Evolutionary conservation across 1,284 basidiomycete species (phyloP).

Genomic region (Trichosporon sp.): DNA sequence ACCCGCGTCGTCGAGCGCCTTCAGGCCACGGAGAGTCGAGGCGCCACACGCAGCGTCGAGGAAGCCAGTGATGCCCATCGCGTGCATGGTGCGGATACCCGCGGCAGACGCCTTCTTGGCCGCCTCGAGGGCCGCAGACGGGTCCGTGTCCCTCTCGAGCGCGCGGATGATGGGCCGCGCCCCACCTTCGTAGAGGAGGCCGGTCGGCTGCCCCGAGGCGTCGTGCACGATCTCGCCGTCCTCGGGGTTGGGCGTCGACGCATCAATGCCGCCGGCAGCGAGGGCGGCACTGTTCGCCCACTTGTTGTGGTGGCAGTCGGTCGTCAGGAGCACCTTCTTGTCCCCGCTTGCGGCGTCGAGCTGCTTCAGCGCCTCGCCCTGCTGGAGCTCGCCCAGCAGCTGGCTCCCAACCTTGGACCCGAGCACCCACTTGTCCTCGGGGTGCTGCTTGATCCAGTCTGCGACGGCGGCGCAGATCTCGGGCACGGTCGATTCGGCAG

Average conservation of each 20-base stretch:
- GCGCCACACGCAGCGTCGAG: conserved; percentile 16
- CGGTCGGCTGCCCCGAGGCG: conserved; percentile 9
- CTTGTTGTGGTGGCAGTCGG: conserved; percentile 20
- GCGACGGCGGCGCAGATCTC: conserved; percentile 16
- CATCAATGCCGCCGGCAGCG: not conserved
- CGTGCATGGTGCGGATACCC: conserved; percentile 16
- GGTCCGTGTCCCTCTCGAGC: not conserved
- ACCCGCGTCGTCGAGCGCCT: conserved; percentile 20
- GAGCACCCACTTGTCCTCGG: conserved; percentile 19
- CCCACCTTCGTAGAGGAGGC: conserved; percentile 18
- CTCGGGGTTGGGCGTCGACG: conserved; percentile 3
- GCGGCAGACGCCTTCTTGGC: conserved; percentile 1
- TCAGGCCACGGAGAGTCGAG: conserved; percentile 14
- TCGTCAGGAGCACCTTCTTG: conserved; percentile 19
- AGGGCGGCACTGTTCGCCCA: conserved; percentile 20
- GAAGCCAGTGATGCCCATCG: conserved; percentile 18
- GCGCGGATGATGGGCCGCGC: conserved; percentile 3
- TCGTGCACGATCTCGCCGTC: conserved; percentile 23
- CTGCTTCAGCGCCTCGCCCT: not conserved
- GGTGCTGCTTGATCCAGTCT: conserved; percentile 8
- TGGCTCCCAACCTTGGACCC: conserved; percentile 20
- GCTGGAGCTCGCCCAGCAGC: conserved; percentile 1
- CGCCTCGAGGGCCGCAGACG: not conserved
- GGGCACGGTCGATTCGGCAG: conserved; percentile 13
- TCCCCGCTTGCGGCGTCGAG: conserved; percentile 15